These are phyloP conservation scores for Penicillium psychrofluorescens DNA, from an alignment of 495 filamentous ascomycete species.

Conservation along the genomic window DNA sequence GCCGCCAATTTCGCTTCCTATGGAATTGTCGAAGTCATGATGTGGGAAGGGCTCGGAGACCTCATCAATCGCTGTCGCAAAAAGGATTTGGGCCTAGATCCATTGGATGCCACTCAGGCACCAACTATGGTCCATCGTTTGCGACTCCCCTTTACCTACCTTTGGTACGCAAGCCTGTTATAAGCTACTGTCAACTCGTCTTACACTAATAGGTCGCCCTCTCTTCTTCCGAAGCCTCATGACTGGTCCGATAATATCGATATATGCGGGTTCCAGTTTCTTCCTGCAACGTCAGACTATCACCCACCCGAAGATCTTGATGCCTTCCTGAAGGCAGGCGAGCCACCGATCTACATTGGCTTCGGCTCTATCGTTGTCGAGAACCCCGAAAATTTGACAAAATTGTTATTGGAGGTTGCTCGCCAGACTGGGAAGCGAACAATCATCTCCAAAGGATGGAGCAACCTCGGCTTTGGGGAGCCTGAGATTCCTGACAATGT, in stretches of 20 bases:
- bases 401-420: constrained; percentile 60
- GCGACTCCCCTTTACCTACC: constrained; percentile 69
- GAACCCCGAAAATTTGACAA: constrained; percentile 57
- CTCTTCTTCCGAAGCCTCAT: constrained; percentile 67
- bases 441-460: constrained; percentile 71
- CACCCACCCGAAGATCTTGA: constrained; percentile 53
- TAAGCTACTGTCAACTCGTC: background rate
- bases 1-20: constrained; percentile 70
- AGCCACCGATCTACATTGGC: constrained; percentile 68
- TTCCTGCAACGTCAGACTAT: constrained; percentile 50
- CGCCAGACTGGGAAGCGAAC: constrained; percentile 55
- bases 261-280: constrained; percentile 65
- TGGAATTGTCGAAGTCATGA: constrained; percentile 69
- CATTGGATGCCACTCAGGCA: constrained; percentile 58
- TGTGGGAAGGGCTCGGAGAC: constrained; percentile 74
- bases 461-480: constrained; percentile 57
- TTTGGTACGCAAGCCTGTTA: constrained; percentile 45
- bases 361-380: constrained; percentile 76
- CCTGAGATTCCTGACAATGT: constrained; percentile 47
- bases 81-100: constrained; percentile 53
- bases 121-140: constrained; percentile 57
- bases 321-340: constrained; percentile 54
- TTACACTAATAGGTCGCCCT: constrained; percentile 45
- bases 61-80: constrained; percentile 66
- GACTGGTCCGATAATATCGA: constrained; percentile 68